Evolutionary conservation across 2,329 filamentous ascomycete species (phyloP), one percentile per base, ranked within the genome.

Genomic region (Stemphylium lycopersici): DNA sequence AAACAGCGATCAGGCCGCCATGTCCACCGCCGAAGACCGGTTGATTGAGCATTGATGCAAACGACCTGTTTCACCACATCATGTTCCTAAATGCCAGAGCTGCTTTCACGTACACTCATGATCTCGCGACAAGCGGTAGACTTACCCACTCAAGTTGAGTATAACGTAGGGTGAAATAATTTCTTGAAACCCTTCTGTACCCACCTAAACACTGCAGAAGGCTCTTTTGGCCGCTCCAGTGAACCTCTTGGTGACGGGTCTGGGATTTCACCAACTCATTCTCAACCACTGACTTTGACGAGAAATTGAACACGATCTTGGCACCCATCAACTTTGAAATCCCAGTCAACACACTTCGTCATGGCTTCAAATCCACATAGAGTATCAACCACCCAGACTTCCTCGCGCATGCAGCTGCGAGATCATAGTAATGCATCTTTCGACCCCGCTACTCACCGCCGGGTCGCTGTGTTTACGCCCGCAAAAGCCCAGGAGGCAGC

Each of bases 351-450:
- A 12, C 37, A 24, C 26, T 12, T 10, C 5, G 7, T 24, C 6
- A 50, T 44, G 48, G 16, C 34, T 50, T n/a, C 22, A 6, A 13
- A 32, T n/a, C 11, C 40, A 13, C 15, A 37, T 15, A 37, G 40
- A 44, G 33, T 50, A 4, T 37, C 48, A 10, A 24, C 31, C 15
- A 22, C 32, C 7, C 10, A 22, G 3, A 12, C 39, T 7, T 20
- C 39, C 4, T 43, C 32, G 13, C 22, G 7, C n/a, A 31, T 44
- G 47, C 47, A 50, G 32, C 33, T 50, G 2, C 47, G 39, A 37
- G 47, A 29, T 11, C 16, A 41, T 15, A n/a, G 33, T 6, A 16
- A 44, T 38, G 26, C 2, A 6, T 10, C 16, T 22, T 13, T 29
- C 22, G 12, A 31, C 6, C 7, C 32, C 13, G 6, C 16, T 3